phyloP scores from a whole-genome alignment of 352 stramenopile species.

The Phytophthora tentaculata region DNA sequence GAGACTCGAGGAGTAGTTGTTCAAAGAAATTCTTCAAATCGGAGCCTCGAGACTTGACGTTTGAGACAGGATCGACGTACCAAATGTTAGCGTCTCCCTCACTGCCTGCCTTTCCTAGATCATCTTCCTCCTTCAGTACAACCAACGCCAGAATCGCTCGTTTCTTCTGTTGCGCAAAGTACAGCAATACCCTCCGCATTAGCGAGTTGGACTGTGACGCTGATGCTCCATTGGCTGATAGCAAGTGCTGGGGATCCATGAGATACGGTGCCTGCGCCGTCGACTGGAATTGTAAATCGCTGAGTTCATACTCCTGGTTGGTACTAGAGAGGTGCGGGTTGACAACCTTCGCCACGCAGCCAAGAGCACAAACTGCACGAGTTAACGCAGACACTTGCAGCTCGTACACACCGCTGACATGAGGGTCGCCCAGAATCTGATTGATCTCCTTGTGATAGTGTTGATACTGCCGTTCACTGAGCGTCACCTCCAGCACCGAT shows the following conservation, averaged over 20 bases:
- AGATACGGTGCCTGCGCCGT: constrained; percentile 72
- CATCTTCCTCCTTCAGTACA: constrained; percentile 48
- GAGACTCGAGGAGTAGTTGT: constrained; percentile 50
- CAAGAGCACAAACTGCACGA: constrained; percentile 91
- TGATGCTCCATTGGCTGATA: constrained; percentile 5
- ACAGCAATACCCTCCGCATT: constrained; percentile 68
- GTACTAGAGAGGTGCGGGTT: constrained; percentile 51
- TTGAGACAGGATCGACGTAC: constrained; percentile 76
- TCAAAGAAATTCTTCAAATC: constrained; percentile 67
- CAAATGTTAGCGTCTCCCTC: constrained; percentile 64
- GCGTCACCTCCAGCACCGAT: constrained; percentile 65
- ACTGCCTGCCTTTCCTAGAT: constrained; percentile 20
- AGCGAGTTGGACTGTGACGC: constrained; percentile 26
- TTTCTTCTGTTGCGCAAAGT: constrained; percentile 75
- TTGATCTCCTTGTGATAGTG: constrained; percentile 77
- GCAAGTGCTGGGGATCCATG: constrained; percentile 39
- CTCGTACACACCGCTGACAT: constrained; percentile 94
- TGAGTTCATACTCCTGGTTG: constrained; percentile 66
- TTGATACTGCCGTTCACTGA: constrained; percentile 80
- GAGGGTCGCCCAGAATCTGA: constrained; percentile 81
- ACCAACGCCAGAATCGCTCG: constrained; percentile 65
- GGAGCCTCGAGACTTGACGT: constrained; percentile 49
- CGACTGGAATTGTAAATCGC: constrained; percentile 77
- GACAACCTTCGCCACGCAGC: constrained; percentile 81
- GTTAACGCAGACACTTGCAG: constrained; percentile 91